A percentile compares a stretch with the other conserved stretches of the same genome.
Conservation (phyloP, 148 eudicot species). For the Polygonum maritimum region DNA sequence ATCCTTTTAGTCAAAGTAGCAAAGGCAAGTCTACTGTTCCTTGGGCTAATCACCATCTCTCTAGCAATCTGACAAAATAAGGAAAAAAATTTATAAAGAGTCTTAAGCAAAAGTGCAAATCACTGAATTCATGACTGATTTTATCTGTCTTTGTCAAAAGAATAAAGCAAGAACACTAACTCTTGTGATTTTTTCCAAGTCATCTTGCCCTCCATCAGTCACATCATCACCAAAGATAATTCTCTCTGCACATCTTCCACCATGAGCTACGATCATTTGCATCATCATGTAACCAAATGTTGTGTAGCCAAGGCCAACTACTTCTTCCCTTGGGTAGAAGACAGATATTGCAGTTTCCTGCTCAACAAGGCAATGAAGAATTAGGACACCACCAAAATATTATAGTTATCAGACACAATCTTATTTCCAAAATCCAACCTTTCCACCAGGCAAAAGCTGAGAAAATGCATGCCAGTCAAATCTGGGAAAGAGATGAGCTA, state of each 20-base stretch:
- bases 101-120: neutral
- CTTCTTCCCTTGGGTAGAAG: slow-evolving; percentile 89
- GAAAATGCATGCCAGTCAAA: slow-evolving; percentile 99
- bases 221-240: slow-evolving; percentile 78
- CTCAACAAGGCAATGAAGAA: slow-evolving; percentile 10
- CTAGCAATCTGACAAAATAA: slow-evolving; percentile 56
- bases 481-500: slow-evolving; percentile 89
- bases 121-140: neutral
- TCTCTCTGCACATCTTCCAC: slow-evolving; percentile 87
- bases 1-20: slow-evolving; percentile 59
- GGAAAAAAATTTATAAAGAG: neutral
- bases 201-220: slow-evolving; percentile 86
- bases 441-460: slow-evolving; percentile 94
- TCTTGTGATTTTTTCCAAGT: slow-evolving; percentile 79
- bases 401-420: neutral
- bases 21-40: slow-evolving; percentile 66
- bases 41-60: slow-evolving; percentile 94
- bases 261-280: slow-evolving; percentile 99
- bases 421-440: slow-evolving; percentile 30
- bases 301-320: slow-evolving; percentile 68
- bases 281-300: slow-evolving; percentile 93
- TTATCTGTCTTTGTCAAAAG: neutral
- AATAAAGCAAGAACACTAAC: slow-evolving; percentile 18
- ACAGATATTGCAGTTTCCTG: slow-evolving; percentile 96
- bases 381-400: neutral